Evolutionary conservation across 768 basidiomycete genomes (phyloP).

Genomic region (Boletus sp.): DNA sequence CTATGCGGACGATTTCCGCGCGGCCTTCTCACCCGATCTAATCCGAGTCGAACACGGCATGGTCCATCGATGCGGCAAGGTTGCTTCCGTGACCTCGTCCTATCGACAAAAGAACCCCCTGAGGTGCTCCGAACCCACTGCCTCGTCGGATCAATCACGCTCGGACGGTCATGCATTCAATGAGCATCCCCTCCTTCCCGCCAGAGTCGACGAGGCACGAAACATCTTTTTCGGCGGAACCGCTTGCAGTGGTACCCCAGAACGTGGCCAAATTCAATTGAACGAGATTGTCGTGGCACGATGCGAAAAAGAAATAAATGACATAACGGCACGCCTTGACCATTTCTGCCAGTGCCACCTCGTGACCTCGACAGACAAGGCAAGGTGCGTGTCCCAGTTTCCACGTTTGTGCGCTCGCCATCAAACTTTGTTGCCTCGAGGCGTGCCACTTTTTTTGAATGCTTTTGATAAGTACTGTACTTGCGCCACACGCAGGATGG

Average conservation of each 20-base stretch:
- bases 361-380: conserved; percentile 14
- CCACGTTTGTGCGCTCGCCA: conserved; percentile 9
- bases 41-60: background rate
- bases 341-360: conserved; percentile 10
- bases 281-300: conserved; percentile 5
- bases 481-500: conserved; percentile 18
- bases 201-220: background rate
- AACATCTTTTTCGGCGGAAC: conserved; percentile 13
- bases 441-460: conserved; percentile 10
- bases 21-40: conserved; percentile 10
- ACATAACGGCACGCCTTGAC: conserved; percentile 7
- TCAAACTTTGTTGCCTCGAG: conserved; percentile 33
- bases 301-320: background rate
- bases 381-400: background rate
- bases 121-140: background rate
- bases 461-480: background rate
- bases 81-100: background rate
- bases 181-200: background rate
- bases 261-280: conserved; percentile 22
- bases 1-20: conserved; percentile 21
- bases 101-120: background rate
- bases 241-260: conserved; percentile 24
- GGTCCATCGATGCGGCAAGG: conserved; percentile 2
- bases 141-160: conserved; percentile 13
- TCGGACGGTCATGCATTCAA: background rate